Percentiles rank a stretch among this genome's conserved stretches.
These are phyloP conservation scores for Mortierella sp. DNA, from an alignment of 371 early-diverging fungal species.

Conservation along the genomic window DNA sequence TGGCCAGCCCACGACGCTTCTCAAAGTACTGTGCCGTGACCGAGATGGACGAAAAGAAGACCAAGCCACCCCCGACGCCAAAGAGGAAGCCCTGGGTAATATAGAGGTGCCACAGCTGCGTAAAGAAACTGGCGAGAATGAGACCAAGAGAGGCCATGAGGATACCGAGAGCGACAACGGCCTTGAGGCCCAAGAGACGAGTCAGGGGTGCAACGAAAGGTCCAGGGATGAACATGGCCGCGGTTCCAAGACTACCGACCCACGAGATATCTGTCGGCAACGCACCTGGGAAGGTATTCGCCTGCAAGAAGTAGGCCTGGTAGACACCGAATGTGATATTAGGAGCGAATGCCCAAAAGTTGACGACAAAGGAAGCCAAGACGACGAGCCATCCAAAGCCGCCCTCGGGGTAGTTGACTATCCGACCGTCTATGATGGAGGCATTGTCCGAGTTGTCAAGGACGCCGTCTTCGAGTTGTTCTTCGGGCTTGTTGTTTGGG, in stretches of 20 bases:
- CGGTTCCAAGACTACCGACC: conserved; percentile 67
- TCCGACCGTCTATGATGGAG: neutral
- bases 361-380: conserved; percentile 60
- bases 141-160: conserved; percentile 65
- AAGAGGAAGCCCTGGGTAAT: conserved; percentile 66
- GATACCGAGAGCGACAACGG: conserved; percentile 72
- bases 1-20: conserved; percentile 77
- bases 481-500: neutral
- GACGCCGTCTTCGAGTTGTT: conserved; percentile 20
- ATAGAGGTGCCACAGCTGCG: conserved; percentile 69
- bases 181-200: conserved; percentile 66
- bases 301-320: conserved; percentile 48
- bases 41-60: conserved; percentile 71
- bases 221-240: conserved; percentile 64
- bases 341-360: conserved; percentile 65
- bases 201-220: conserved; percentile 75
- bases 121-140: conserved; percentile 71
- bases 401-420: conserved; percentile 60
- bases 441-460: conserved; percentile 7
- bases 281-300: conserved; percentile 58
- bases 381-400: conserved; percentile 64
- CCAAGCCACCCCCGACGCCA: conserved; percentile 64
- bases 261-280: conserved; percentile 63
- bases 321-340: conserved; percentile 67
- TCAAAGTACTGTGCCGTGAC: conserved; percentile 85